Evolutionary conservation across 805 yeast species (phyloP).

Genomic region (Scheffersomyces spartinae): DNA sequence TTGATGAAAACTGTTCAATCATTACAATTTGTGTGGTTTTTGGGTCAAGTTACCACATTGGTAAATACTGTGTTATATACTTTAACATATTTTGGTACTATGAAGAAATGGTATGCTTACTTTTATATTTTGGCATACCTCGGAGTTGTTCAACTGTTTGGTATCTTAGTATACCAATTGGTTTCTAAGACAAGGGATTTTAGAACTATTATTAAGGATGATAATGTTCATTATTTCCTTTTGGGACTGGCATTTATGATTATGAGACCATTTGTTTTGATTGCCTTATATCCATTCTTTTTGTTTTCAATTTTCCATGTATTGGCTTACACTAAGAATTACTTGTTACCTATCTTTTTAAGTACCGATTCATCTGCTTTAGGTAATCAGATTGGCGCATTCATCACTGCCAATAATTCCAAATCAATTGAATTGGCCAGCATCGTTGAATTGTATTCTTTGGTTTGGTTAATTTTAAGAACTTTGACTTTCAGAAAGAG

Average conservation of each 20-base stretch:
- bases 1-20: no score
- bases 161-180: conserved; percentile 58
- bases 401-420: conserved; percentile 23
- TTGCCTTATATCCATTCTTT: conserved; percentile 63
- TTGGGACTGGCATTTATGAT: conserved; percentile 35
- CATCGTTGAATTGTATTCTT: conserved; percentile 30
- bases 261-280: conserved; percentile 44
- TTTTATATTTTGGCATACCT: conserved; percentile 52
- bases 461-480: conserved; percentile 34
- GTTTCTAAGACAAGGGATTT: conserved; percentile 13
- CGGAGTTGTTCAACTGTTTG: conserved; percentile 64
- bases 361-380: conserved; percentile 17
- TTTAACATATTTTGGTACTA: conserved; percentile 20
- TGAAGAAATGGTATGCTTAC: conserved; percentile 10
- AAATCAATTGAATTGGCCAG: conserved; percentile 29
- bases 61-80: conserved; percentile 17
- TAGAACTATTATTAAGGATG: conserved; percentile 27
- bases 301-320: conserved; percentile 77
- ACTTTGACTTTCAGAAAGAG: conserved; percentile 48
- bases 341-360: conserved; percentile 51
- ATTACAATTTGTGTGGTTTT: no score
- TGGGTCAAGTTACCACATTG: conserved; percentile 27
- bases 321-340: conserved; percentile 54
- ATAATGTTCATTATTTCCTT: conserved; percentile 65
- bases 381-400: conserved; percentile 28